A percentile compares a stretch with the other conserved stretches of the same genome.
phyloP scores from a whole-genome alignment of 352 stramenopile species.

The Albugo candida region DNA sequence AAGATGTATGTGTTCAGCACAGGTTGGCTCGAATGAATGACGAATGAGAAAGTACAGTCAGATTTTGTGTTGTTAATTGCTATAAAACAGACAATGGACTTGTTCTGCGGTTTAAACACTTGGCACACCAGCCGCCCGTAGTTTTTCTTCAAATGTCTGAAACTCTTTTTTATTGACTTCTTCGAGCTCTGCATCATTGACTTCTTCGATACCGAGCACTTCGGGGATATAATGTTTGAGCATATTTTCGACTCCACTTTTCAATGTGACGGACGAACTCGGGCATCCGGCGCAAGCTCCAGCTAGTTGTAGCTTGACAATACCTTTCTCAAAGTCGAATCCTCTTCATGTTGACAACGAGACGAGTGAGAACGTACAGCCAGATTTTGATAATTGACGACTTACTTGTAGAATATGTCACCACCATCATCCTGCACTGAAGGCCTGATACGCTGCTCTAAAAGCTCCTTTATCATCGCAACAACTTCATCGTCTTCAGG shows the following conservation, averaged over 20 bases:
- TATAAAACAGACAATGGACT: too few species aligned
- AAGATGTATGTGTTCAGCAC: too few species aligned
- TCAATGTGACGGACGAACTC: constrained; percentile 94
- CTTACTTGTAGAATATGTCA: constrained; percentile 93
- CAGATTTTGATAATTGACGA: not conserved
- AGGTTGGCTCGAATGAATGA: too few species aligned
- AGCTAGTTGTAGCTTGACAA: constrained; percentile 79
- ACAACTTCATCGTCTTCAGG: constrained; percentile 97
- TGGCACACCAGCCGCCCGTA: constrained; percentile 58
- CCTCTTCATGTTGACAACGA: constrained; percentile 18
- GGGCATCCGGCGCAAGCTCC: constrained; percentile 96
- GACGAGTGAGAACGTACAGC: not conserved
- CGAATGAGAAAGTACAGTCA: too few species aligned
- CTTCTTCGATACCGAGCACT: constrained; percentile 77
- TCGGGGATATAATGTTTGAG: constrained; percentile 99
- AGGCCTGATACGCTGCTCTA: constrained; percentile 95
- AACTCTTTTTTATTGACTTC: constrained; percentile 69
- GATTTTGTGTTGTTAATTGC: too few species aligned
- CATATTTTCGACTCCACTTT: constrained; percentile 99
- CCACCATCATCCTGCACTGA: constrained; percentile 98
- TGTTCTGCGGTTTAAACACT: constrained; percentile 29
- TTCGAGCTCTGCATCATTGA: constrained; percentile 43
- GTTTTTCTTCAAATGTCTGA: constrained; percentile 56
- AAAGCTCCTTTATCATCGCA: constrained; percentile 99
- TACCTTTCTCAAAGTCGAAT: constrained; percentile 90